Base-by-base conservation (phyloP, 768 basidiomycete genomes). In the Mrakia hoshinonis region DNA sequence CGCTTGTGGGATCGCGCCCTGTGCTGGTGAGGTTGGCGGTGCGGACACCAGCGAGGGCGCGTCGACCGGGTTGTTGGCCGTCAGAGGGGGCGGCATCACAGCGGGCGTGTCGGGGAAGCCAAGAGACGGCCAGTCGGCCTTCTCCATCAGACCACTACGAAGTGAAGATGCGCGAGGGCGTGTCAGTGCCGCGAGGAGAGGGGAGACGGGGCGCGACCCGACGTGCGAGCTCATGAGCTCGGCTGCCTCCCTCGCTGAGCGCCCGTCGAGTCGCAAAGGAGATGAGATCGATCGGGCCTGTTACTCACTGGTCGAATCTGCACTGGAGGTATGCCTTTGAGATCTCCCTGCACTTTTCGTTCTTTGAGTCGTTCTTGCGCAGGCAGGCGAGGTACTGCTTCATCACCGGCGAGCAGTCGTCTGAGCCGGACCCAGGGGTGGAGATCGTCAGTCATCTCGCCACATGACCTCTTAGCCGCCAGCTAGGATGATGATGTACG, bases 391-490 rank as follows among this genome's bases (percentile, higher is more conserved):
- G 67, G 67, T 73, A 73, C 31, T 43, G 36, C 48, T 63, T 69
- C 67, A 73, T 69, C 12, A 73, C 26, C 22, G 66, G 51, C 31
- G 72, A 73, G 67, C 72, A 73, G 4, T 73, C 72, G 46, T 69
- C 72, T 73, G 51, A 54, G 31, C 6, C 31, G n/a, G 47, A 49
- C 29, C 12, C 13, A 46, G 12, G 60, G 46, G 13, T 7, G 22
- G 26, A 26, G 13, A 20, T 12, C n/a, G 29, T 61, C 39, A 60
- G 60, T 43, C 11, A n/a, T n/a, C n/a, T n/a, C n/a, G n/a, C n/a
- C n/a, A n/a, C n/a, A n/a, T n/a, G n/a, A n/a, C n/a, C n/a, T n/a
- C n/a, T n/a, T n/a, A n/a, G n/a, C n/a, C n/a, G n/a, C n/a, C n/a
- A n/a, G n/a, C n/a, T n/a, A n/a, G n/a, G n/a, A n/a, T n/a, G n/a